Percentiles rank a stretch among this genome's conserved stretches.
Conservation (phyloP, 2,329 filamentous ascomycete genomes). For the Daldinia sp. region DNA sequence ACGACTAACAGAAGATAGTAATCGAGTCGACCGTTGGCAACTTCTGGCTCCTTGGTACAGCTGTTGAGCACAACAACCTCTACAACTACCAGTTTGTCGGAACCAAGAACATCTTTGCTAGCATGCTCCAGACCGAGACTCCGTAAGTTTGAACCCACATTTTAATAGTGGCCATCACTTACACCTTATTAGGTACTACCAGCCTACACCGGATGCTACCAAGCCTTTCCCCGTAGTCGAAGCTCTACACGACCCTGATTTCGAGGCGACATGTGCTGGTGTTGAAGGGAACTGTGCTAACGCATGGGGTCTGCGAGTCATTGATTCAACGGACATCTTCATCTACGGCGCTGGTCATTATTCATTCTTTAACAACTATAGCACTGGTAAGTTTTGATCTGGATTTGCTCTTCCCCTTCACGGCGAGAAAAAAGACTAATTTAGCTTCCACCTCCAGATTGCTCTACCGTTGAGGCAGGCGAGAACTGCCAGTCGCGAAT, state of each 20-base stretch:
- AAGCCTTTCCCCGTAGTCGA: slow-evolving; percentile 61
- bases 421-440: neutral
- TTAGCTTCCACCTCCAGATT: slow-evolving; percentile 42
- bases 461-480: slow-evolving; percentile 53
- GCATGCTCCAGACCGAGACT: slow-evolving; percentile 74
- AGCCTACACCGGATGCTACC: slow-evolving; percentile 67
- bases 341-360: slow-evolving; percentile 73
- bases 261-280: slow-evolving; percentile 57
- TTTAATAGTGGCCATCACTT: neutral
- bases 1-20: slow-evolving; percentile 32
- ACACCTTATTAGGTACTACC: slow-evolving; percentile 60
- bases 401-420: neutral
- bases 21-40: slow-evolving; percentile 56
- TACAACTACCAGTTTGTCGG: slow-evolving; percentile 73
- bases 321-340: slow-evolving; percentile 64
- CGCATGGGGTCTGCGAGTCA: slow-evolving; percentile 71
- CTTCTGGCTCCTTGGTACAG: slow-evolving; percentile 70
- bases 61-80: slow-evolving; percentile 70
- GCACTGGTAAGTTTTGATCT: slow-evolving; percentile 52
- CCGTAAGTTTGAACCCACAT: slow-evolving; percentile 56
- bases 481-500: slow-evolving; percentile 57
- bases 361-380: slow-evolving; percentile 70
- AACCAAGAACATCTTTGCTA: slow-evolving; percentile 69
- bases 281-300: slow-evolving; percentile 56
- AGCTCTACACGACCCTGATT: slow-evolving; percentile 61